Conservation (phyloP, 2,329 filamentous ascomycete species). For the Chrysoporthe austroafricana region DNA sequence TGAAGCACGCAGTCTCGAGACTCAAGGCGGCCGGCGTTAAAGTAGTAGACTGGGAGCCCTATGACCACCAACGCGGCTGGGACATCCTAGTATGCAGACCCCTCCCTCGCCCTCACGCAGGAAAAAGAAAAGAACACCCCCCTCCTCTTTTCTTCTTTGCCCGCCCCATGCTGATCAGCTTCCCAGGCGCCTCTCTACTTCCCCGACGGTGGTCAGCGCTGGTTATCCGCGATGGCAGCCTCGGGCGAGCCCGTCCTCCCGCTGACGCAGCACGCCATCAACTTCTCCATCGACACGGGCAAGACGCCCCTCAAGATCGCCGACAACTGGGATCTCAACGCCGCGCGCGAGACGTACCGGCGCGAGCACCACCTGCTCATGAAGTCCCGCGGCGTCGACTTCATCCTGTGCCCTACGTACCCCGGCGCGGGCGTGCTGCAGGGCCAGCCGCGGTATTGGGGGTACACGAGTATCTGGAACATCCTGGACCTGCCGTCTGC, state of each 20-base stretch:
- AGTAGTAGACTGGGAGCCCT: slow-evolving; percentile 29
- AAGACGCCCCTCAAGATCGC: slow-evolving; percentile 17
- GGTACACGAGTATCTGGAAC: slow-evolving; percentile 34
- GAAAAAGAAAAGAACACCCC: no score
- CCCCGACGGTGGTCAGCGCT: slow-evolving; percentile 20
- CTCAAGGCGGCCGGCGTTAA: slow-evolving; percentile 23
- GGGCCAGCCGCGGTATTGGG: slow-evolving; percentile 29
- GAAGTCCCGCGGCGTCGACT: slow-evolving; percentile 25
- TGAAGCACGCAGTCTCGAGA: slow-evolving; percentile 17
- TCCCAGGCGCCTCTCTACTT: slow-evolving; percentile 12
- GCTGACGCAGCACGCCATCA: slow-evolving; percentile 28
- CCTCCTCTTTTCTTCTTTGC: not conserved
- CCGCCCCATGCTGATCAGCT: not conserved
- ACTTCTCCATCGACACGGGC: slow-evolving; percentile 16
- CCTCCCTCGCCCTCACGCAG: no score
- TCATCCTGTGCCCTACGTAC: slow-evolving; percentile 27
- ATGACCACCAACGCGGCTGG: slow-evolving; percentile 23
- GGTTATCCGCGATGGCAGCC: slow-evolving; percentile 19
- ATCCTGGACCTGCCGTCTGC: slow-evolving; percentile 31
- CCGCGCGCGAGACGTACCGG: slow-evolving; percentile 22
- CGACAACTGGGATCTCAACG: slow-evolving; percentile 23
- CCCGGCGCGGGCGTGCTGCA: slow-evolving; percentile 25
- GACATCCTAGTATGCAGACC: slow-evolving; percentile 15
- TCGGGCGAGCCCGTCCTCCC: slow-evolving; percentile 29
- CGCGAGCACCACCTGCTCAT: slow-evolving; percentile 28